phyloP scores from a whole-genome alignment of 768 basidiomycete genomes.

The Amanita pallidorosea region DNA sequence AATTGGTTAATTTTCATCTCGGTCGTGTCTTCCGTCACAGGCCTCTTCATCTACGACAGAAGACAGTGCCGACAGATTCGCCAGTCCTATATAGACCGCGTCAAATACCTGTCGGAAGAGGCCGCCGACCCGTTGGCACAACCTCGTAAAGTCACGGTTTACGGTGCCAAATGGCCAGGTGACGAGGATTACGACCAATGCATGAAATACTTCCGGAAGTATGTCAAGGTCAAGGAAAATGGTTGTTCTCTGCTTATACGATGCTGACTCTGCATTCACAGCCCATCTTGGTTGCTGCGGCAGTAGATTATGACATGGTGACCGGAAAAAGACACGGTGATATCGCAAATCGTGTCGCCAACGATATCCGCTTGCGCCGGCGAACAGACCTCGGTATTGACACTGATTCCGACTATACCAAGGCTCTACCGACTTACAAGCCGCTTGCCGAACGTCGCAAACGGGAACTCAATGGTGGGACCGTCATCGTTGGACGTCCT shows the following conservation, averaged over 20 bases:
- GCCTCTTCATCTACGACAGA: slow-evolving; percentile 82
- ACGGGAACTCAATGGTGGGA: slow-evolving; percentile 71
- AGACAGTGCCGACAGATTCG: slow-evolving; percentile 69
- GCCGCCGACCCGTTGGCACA: slow-evolving; percentile 51
- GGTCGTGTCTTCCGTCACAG: slow-evolving; percentile 57
- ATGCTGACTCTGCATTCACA: slow-evolving; percentile 20
- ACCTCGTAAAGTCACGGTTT: slow-evolving; percentile 76
- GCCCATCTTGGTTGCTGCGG: slow-evolving; percentile 92
- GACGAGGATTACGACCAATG: slow-evolving; percentile 86
- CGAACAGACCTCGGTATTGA: slow-evolving; percentile 60
- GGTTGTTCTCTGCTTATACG: slow-evolving; percentile 4
- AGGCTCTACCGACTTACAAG: slow-evolving; percentile 42
- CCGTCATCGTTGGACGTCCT: slow-evolving; percentile 77
- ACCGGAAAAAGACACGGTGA: slow-evolving; percentile 80
- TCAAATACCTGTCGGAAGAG: slow-evolving; percentile 66
- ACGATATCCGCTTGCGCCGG: slow-evolving; percentile 61
- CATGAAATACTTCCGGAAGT: slow-evolving; percentile 87
- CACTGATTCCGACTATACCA: slow-evolving; percentile 25
- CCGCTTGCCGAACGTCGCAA: slow-evolving; percentile 40
- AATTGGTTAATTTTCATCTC: slow-evolving; percentile 93
- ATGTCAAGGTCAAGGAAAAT: slow-evolving; percentile 72
- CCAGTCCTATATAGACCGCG: slow-evolving; percentile 68
- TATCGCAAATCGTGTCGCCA: slow-evolving; percentile 63
- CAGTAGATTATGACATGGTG: slow-evolving; percentile 83
- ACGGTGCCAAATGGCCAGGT: slow-evolving; percentile 86